Evolutionary conservation across 768 basidiomycete genomes (phyloP).

Genomic region (Dentipellis fragilis): DNA sequence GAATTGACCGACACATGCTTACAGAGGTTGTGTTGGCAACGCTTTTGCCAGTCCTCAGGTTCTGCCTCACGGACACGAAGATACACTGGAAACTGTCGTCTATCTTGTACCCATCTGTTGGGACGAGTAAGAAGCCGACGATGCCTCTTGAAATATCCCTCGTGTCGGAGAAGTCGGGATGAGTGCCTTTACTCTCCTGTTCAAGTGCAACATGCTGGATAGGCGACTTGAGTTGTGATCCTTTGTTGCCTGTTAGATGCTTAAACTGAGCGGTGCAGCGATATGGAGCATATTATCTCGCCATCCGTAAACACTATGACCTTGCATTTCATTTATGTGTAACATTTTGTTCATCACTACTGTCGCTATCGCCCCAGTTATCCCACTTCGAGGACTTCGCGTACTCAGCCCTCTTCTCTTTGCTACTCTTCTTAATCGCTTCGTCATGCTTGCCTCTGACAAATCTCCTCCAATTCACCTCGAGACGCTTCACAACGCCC

Average conservation of each 20-base stretch:
- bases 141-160: too few species aligned
- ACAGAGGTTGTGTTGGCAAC: neutral
- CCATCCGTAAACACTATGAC: too few species aligned
- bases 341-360: neutral
- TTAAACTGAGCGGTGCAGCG: too few species aligned
- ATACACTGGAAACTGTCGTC: neutral
- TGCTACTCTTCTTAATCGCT: neutral
- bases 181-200: too few species aligned
- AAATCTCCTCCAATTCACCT: conserved; percentile 66
- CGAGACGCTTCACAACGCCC: conserved; percentile 59
- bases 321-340: too few species aligned
- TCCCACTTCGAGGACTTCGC: conserved; percentile 5
- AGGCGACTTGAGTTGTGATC: too few species aligned
- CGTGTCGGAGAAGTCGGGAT: too few species aligned
- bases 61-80: neutral
- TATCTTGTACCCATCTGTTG: too few species aligned
- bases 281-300: too few species aligned
- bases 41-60: neutral
- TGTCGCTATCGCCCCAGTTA: conserved; percentile 9
- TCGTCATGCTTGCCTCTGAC: conserved; percentile 33
- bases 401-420: neutral
- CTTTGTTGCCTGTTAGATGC: too few species aligned
- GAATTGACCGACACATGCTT: neutral
- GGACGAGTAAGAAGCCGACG: too few species aligned
- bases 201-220: too few species aligned